phyloP scores from a whole-genome alignment of 2,329 filamentous ascomycete species.

The Coniosporium uncinatum region DNA sequence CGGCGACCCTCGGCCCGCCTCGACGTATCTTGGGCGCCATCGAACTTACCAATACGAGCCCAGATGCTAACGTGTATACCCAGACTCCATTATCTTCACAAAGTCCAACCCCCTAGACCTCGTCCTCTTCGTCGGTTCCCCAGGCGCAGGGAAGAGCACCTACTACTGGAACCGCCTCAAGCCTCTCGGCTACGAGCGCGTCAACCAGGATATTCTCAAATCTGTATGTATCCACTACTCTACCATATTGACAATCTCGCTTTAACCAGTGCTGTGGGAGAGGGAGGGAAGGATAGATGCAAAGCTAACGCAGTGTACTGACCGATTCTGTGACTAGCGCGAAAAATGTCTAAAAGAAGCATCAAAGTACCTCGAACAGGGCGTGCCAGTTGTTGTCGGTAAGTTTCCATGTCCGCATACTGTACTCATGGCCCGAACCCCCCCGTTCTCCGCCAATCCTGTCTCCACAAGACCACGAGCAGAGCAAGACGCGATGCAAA shows the following conservation, averaged over 20 bases:
- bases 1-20: no score
- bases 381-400: constrained; percentile 74
- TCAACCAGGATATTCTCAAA: constrained; percentile 90
- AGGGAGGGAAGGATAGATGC: no score
- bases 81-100: constrained; percentile 33
- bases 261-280: no score
- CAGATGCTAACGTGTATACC: no score
- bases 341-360: constrained; percentile 68
- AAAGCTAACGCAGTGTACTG: not conserved
- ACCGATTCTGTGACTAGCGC: constrained; percentile 31
- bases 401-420: constrained; percentile 27
- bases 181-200: constrained; percentile 72
- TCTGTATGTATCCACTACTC: constrained; percentile 38
- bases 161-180: constrained; percentile 79
- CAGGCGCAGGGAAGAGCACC: constrained; percentile 87
- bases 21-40: no score
- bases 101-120: constrained; percentile 67
- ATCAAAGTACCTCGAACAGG: constrained; percentile 54
- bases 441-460: no score
- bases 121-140: constrained; percentile 82
- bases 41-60: no score
- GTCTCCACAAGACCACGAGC: no score
- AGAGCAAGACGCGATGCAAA: no score
- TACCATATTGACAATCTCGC: not conserved
- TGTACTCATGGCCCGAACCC: no score